Conservation (phyloP, 257 asterid species). For the Solanum appendiculatum region DNA sequence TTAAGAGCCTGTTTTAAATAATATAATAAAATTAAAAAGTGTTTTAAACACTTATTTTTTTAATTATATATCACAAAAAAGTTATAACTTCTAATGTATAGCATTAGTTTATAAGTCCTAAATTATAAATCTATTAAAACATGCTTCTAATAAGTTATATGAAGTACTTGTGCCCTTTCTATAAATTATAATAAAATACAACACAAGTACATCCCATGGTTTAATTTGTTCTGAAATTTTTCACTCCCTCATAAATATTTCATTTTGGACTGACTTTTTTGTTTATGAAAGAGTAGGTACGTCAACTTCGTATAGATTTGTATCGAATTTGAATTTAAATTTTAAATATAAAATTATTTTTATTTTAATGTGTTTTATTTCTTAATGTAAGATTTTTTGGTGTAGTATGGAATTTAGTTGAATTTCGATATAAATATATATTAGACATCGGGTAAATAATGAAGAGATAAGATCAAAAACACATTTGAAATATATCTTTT, state of each 20-base stretch:
- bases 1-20: background rate
- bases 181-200: background rate
- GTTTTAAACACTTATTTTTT: too few relatives aligned
- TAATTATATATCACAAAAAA: too few relatives aligned
- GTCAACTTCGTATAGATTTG: background rate
- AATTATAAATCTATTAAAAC: background rate
- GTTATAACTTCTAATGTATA: too few relatives aligned
- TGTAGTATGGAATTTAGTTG: background rate
- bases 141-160: background rate
- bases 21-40: background rate
- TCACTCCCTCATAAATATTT: background rate
- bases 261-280: background rate
- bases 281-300: background rate
- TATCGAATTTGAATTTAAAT: background rate
- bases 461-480: background rate
- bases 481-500: background rate
- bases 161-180: background rate
- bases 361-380: background rate
- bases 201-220: background rate
- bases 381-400: too few relatives aligned
- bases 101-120: too few relatives aligned
- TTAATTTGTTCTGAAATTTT: background rate
- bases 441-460: rapidly evolving
- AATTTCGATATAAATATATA: background rate
- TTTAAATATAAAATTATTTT: background rate